Percentiles rank a stretch among this genome's conserved stretches.
Evolutionary conservation across 441 rosid genomes (phyloP).

Genomic region (Codiaeum variegatum): DNA sequence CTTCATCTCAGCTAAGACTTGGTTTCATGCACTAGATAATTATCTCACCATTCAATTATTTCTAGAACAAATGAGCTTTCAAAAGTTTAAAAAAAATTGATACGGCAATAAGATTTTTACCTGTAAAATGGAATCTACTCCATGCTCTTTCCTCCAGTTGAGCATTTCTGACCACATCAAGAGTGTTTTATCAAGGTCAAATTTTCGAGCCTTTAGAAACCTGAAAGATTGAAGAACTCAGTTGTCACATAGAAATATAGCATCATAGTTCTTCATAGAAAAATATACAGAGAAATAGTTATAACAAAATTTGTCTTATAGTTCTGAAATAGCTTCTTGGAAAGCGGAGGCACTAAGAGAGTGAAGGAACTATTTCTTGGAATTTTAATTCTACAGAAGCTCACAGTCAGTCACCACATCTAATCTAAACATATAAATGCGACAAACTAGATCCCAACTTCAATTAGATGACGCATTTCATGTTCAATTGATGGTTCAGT

Average conservation of each 20-base stretch:
- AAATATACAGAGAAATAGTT: not conserved
- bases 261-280: not conserved
- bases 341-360: not conserved
- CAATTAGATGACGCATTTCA: not conserved
- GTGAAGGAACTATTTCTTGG: not conserved
- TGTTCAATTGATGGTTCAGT: not conserved
- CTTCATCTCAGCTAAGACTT: conserved; percentile 8
- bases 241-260: not conserved
- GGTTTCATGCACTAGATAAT: conserved; percentile 14
- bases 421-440: not conserved
- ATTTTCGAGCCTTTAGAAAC: conserved; percentile 82
- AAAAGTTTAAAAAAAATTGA: conserved; percentile 2
- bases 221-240: conserved; percentile 36
- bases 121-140: conserved; percentile 74
- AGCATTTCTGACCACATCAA: conserved; percentile 96
- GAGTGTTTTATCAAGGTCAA: conserved; percentile 68
- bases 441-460: not conserved
- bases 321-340: not conserved
- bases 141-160: conserved; percentile 77
- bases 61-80: not conserved
- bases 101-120: conserved; percentile 33
- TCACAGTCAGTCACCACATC: not conserved
- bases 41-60: conserved; percentile 4
- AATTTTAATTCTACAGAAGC: not conserved
- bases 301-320: not conserved